A percentile compares a stretch with the other conserved stretches of the same genome.
phyloP scores from a whole-genome alignment of 108 stramenopile genomes.

The Pseudonitzschia multiseries region DNA sequence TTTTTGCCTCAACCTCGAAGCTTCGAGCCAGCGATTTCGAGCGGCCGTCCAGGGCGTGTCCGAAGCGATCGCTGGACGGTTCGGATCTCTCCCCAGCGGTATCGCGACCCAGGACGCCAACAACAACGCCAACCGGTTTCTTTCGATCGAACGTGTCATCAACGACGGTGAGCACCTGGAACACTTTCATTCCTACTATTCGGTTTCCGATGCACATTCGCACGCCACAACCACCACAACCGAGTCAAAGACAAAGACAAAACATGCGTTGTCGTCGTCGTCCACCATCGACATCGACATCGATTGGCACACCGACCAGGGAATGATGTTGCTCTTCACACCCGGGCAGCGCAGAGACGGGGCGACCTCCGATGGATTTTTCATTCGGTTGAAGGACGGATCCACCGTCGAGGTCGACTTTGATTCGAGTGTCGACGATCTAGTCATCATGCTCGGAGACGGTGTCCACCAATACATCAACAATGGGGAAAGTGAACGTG shows the following conservation, averaged over 20 bases:
- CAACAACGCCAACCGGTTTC: conserved; percentile 16
- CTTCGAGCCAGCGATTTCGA: background rate
- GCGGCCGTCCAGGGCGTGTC: background rate
- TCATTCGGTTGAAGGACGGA: conserved; percentile 48
- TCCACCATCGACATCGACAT: conserved; percentile 38
- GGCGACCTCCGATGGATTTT: conserved; percentile 28
- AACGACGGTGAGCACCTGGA: conserved; percentile 72
- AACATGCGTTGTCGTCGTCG: no score
- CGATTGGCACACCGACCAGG: conserved; percentile 72
- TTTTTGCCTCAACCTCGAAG: background rate
- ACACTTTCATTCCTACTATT: conserved; percentile 81
- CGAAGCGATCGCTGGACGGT: background rate
- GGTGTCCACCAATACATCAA: conserved; percentile 77
- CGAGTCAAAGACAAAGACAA: background rate
- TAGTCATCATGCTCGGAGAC: conserved; percentile 82
- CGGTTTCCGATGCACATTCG: no score
- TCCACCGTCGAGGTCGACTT: conserved; percentile 48
- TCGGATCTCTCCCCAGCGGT: background rate
- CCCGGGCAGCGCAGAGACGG: conserved; percentile 5
- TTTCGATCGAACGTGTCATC: conserved; percentile 47
- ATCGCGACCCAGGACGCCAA: background rate
- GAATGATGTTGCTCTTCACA: conserved; percentile 21
- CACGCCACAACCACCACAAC: background rate
- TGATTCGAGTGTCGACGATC: conserved; percentile 48
- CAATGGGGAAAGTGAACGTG: no score